phyloP scores from a whole-genome alignment of 2,329 filamentous ascomycete genomes.

The Diaporthe sp. region DNA sequence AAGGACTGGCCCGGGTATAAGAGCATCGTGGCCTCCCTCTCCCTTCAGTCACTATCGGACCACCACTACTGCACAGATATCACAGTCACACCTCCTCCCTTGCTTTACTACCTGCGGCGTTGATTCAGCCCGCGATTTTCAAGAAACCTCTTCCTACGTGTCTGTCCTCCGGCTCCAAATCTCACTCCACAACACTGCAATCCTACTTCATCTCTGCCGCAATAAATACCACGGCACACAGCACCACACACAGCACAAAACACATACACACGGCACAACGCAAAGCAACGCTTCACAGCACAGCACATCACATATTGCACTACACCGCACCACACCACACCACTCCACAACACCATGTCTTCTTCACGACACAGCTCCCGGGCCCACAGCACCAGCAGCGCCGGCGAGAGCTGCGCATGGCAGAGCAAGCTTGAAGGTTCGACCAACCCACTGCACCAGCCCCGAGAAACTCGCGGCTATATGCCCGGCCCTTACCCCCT shows the following conservation, averaged over 20 bases:
- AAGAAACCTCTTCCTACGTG: background rate
- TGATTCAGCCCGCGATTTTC: slow-evolving; percentile 7
- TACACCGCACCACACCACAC: background rate
- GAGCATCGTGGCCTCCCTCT: slow-evolving; percentile 30
- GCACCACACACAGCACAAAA: background rate
- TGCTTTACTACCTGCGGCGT: slow-evolving; percentile 1
- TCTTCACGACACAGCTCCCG: slow-evolving; percentile 35
- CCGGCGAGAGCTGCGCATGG: slow-evolving; percentile 41
- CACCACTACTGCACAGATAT: background rate
- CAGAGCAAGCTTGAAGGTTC: slow-evolving; percentile 46
- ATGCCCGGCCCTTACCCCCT: no score
- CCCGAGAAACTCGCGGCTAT: background rate
- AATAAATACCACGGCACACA: background rate
- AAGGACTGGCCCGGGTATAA: slow-evolving; percentile 32
- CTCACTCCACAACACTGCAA: background rate
- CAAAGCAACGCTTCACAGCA: background rate
- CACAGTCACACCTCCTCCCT: slow-evolving; percentile 15
- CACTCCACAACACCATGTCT: slow-evolving; percentile 28
- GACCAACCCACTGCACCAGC: background rate
- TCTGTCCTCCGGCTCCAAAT: background rate
- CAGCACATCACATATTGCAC: background rate
- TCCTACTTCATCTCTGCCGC: background rate
- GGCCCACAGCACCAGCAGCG: slow-evolving; percentile 36
- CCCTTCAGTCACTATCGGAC: slow-evolving; percentile 23
- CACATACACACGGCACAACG: background rate